Evolutionary conservation across 2,329 filamentous ascomycete genomes (phyloP).

Genomic region (Talaromyces verruculosus): DNA sequence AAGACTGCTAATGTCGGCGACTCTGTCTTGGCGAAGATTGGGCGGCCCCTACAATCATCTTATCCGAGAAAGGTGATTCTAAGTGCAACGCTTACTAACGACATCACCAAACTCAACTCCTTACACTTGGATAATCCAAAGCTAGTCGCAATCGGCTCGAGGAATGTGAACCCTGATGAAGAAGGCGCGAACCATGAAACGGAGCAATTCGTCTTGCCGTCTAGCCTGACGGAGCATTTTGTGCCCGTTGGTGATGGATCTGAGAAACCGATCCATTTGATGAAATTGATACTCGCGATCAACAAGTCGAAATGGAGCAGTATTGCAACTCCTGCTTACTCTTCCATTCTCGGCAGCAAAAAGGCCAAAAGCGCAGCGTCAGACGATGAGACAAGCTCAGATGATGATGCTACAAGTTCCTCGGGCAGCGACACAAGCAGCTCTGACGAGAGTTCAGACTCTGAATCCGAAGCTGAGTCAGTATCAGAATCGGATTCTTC

Average conservation of each 20-base stretch:
- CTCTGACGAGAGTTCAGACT: constrained; percentile 21
- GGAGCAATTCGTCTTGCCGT: constrained; percentile 60
- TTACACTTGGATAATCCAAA: constrained; percentile 72
- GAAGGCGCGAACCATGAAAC: constrained; percentile 25
- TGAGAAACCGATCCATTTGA: constrained; percentile 79
- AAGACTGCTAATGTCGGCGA: constrained; percentile 49
- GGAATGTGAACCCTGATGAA: constrained; percentile 25
- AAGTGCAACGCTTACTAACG: constrained; percentile 87
- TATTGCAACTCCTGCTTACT: constrained; percentile 16
- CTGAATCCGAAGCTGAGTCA: constrained; percentile 27
- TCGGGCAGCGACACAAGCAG: constrained; percentile 31
- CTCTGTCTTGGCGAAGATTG: constrained; percentile 36
- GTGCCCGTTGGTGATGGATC: constrained; percentile 67
- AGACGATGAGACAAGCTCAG: constrained; percentile 14
- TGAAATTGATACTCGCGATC: constrained; percentile 65
- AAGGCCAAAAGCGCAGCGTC: neutral
- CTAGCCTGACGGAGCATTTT: constrained; percentile 62
- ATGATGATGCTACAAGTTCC: constrained; percentile 36
- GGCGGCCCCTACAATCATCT: constrained; percentile 40
- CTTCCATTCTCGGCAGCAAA: neutral
- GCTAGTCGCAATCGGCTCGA: constrained; percentile 70
- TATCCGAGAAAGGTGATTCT: constrained; percentile 76
- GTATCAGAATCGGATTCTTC: constrained; percentile 26
- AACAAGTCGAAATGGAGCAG: constrained; percentile 26
- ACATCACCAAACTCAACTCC: constrained; percentile 74